A percentile compares a stretch with the other conserved stretches of the same genome.
phyloP scores from a whole-genome alignment of 177 flowering plant species.

The Vitis hybrid region DNA sequence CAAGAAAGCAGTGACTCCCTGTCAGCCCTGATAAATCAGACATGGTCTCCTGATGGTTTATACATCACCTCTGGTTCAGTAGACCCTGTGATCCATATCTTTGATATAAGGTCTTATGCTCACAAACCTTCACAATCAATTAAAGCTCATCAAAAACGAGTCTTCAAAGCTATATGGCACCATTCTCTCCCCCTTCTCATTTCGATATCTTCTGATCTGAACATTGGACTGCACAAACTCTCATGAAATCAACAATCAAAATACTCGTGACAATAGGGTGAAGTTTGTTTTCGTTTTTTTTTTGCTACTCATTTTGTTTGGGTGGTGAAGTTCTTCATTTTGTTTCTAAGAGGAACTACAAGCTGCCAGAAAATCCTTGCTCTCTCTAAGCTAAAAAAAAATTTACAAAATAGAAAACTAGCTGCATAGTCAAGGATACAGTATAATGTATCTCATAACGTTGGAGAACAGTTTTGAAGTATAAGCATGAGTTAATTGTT shows the following conservation, averaged over 20 bases:
- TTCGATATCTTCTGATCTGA: conserved; percentile 88
- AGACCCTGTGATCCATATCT: conserved; percentile 81
- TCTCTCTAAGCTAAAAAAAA: not conserved
- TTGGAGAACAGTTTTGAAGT: too few species aligned
- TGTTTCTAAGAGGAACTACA: not conserved
- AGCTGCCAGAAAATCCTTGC: not conserved
- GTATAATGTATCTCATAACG: too few species aligned
- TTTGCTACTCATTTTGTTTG: not conserved
- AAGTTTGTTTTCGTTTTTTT: too few species aligned
- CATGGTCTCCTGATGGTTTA: conserved; percentile 94
- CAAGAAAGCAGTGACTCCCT: conserved; percentile 95
- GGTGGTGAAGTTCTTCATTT: conserved; percentile 4
- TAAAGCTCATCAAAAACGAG: conserved; percentile 89
- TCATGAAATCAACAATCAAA: not conserved
- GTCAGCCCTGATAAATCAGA: conserved; percentile 87
- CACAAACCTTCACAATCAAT: conserved; percentile 76
- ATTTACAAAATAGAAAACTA: not conserved
- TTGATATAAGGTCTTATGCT: conserved; percentile 75
- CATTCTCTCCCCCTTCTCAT: conserved; percentile 69
- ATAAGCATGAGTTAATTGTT: too few species aligned
- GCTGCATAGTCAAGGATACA: not conserved
- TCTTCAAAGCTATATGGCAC: conserved; percentile 92
- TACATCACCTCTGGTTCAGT: conserved; percentile 85
- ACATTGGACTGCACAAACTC: conserved; percentile 81
- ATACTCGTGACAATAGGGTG: not conserved